Base-by-base conservation (phyloP, 805 yeast genomes). In the Yamadazyma endophytica region DNA sequence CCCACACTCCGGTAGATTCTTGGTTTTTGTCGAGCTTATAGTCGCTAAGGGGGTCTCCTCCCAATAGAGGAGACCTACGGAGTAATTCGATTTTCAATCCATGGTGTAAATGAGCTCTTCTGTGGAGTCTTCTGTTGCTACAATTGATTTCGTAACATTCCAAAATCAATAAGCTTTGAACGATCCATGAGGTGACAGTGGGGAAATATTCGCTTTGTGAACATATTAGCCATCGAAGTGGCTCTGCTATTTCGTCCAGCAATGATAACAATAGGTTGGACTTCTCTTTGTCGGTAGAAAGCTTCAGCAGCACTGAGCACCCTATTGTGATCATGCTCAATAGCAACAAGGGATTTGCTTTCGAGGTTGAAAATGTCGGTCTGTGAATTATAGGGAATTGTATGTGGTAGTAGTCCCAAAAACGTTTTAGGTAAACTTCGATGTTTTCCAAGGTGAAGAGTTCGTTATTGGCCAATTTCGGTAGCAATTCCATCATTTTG, bases 41-140 rank as follows among this genome's bases (percentile, higher is more conserved):
- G 17, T 36, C 37, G 3, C 24, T 27, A 21, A 49, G 42, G 1
- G 64, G 65, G 29, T 60, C 64, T 5, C 67, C 65, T 3, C 68
- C 69, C 12, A 62, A 40, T 6, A 61, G 22, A 17, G 48, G 49
- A 17, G 46, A 38, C 23, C 51, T 30, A 13, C 53, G 24, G 16
- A 48, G 29, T 11, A 48, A 24, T 26, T 48, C 50, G 11, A 49
- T 44, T 36, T 49, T 51, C 18, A 89, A 79, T 5, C 90, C 94
- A 50, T 85, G 95, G 47, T 85, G 90, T n/a, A 84, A 58, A 51
- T 80, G 85, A 0, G 84, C 80, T 26, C 94, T 57, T 50, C 83
- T 90, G 52, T 84, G 95, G 29, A 82, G 50, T 28, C 59, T 61
- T 40, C 95, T 58, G 24, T 72, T 69, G 0, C 84, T 64, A 40